Evolutionary conservation across 2,329 filamentous ascomycete species (phyloP).

Genomic region (Penicillium crustosum): DNA sequence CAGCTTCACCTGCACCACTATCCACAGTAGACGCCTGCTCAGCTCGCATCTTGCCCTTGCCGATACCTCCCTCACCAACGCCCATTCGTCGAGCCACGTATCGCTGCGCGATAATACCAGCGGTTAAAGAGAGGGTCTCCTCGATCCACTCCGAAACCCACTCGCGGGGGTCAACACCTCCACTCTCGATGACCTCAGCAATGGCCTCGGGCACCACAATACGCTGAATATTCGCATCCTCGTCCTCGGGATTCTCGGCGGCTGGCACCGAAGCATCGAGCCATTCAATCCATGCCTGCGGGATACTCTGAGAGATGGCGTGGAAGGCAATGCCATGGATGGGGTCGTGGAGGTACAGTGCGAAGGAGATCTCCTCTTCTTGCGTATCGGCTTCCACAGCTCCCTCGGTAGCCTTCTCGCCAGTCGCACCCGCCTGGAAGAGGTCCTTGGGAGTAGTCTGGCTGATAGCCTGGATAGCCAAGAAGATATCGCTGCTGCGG

Average conservation of each 20-base stretch:
- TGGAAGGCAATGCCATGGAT: constrained; percentile 87
- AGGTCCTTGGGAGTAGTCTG: constrained; percentile 64
- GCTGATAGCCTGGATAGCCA: constrained; percentile 85
- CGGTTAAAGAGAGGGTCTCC: constrained; percentile 72
- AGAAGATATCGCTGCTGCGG: constrained; percentile 89
- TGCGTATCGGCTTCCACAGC: constrained; percentile 38
- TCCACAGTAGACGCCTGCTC: constrained; percentile 58
- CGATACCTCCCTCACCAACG: constrained; percentile 75
- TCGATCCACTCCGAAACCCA: constrained; percentile 99
- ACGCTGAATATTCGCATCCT: constrained; percentile 36
- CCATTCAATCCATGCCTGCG: constrained; percentile 85
- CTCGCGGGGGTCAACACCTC: constrained; percentile 84
- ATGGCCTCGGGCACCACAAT: constrained; percentile 73
- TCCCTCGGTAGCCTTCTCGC: constrained; percentile 33
- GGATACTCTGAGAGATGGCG: constrained; percentile 78
- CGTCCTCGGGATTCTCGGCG: constrained; percentile 40
- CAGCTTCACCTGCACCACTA: constrained; percentile 60
- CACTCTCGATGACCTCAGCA: constrained; percentile 71
- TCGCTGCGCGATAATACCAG: constrained; percentile 86
- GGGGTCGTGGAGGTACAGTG: constrained; percentile 79
- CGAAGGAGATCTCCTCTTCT: constrained; percentile 68
- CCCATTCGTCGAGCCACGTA: constrained; percentile 97
- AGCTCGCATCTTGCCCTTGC: constrained; percentile 54
- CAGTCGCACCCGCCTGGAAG: constrained; percentile 61
- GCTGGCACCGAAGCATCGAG: constrained; percentile 67